Evolutionary conservation across 257 asterid species (phyloP), one percentile per base, ranked within the genome.

Genomic region (Penstemon barbatus): DNA sequence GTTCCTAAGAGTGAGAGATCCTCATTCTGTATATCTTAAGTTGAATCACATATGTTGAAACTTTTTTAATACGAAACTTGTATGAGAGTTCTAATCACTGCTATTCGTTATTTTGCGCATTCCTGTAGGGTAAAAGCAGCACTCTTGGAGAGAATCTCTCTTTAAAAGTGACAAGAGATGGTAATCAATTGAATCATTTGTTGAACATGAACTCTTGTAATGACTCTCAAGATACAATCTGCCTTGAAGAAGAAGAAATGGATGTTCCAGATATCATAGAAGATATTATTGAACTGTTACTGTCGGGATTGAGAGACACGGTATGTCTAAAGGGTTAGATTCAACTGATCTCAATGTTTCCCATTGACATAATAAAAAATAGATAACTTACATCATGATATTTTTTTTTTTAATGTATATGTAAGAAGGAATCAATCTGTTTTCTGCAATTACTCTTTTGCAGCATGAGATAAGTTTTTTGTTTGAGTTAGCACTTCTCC

Each of bases 231-330:
- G 87, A 78, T 63, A 77, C 70, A 63, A 78, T 79, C 80, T 81
- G 63, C 77, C 69, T 61, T 37, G 80, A 83, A 73, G 96, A 90
- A 84, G 99, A 89, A 71, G 92, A 84, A 59, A 84, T 89, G 87
- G 99, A 87, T 80, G 90, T 94, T 71, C 99, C 97, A 67, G 99
- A 94, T 66, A 76, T 80, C 39, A 74, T 91, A 59, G 99, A 90
- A 87, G 97, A 94, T 73, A 79, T 89, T 51, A 87, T 91, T 44
- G 97, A 89, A 75, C 79, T 85, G 75, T 52, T 94, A 75, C 81
- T 85, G 63, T 84, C 92, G 69, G 97, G 96, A 70, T 78, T 94
- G 83, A 78, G 87, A 78, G 99, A 94, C 71, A 87, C 91, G 87
- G 99, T 94, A 85, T 74, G 91, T 78, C 46, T 57, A 71, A 77